These are phyloP conservation scores for Picea glauca DNA, from an alignment of 75 land plant genomes.

Conservation along the genomic window DNA sequence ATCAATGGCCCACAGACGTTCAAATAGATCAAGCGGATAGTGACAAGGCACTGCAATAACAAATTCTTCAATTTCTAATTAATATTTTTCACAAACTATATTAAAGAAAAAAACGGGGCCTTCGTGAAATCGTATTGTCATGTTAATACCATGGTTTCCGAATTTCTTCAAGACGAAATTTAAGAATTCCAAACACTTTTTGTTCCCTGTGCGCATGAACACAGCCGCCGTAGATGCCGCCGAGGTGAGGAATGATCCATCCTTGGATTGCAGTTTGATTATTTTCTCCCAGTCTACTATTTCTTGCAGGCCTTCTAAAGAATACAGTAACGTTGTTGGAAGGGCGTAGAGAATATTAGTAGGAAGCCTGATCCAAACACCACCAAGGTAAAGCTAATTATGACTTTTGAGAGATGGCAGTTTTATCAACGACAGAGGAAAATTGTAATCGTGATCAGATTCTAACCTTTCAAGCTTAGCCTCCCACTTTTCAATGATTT, in stretches of 20 bases:
- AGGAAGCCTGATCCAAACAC: background rate
- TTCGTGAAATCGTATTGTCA: background rate
- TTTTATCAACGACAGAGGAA: background rate
- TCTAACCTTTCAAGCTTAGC: conserved; percentile 14
- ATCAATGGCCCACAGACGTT: conserved; percentile 56
- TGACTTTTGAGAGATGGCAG: background rate
- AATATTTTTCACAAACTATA: background rate
- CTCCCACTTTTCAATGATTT: background rate
- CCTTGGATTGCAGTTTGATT: conserved; percentile 17
- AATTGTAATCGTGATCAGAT: background rate
- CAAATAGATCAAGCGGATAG: conserved; percentile 27
- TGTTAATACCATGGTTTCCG: conserved; percentile 11
- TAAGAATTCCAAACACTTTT: conserved; percentile 22
- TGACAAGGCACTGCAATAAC: conserved; percentile 8
- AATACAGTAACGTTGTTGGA: conserved; percentile 13
- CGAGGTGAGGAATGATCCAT: conserved; percentile 26
- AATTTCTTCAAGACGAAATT: conserved; percentile 15
- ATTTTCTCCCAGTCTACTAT: conserved; percentile 22
- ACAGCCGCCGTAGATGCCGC: conserved; percentile 24
- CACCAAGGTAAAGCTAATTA: background rate
- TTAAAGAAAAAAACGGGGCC: background rate
- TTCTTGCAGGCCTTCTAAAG: conserved; percentile 19
- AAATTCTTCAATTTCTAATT: background rate
- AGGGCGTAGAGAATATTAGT: background rate
- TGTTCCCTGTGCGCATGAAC: conserved; percentile 17